Base-by-base conservation (phyloP, 2,329 filamentous ascomycete genomes). In the Pseudonectria foliicola region DNA sequence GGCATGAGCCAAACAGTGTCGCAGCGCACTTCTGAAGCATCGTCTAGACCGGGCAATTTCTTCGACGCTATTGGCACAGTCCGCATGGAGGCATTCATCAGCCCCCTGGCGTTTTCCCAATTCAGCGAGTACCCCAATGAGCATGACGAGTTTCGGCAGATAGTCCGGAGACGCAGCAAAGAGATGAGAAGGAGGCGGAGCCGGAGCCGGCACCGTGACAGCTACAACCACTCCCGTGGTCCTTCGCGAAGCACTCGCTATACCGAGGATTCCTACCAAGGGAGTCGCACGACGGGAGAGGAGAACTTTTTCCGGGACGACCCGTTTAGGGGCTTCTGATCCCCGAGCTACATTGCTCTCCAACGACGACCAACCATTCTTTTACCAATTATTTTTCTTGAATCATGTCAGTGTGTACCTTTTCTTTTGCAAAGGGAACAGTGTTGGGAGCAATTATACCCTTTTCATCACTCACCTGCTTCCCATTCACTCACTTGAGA, bases 11-110 rank as follows among this genome's bases (percentile, higher is more conserved):
- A 62, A 40, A 56, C 53, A 29, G 55, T 60, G 3, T 73, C 70
- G 5, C 64, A 68, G 40, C 64, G 71, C n/a, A 72, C 70, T 3
- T 75, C 72, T 0, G 73, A 77, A 41, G 69, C 71, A 3, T 77
- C 72, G 1, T 73, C 69, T 8, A 57, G 62, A 6, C 62, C 66
- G 1, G 64, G 64, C 38, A 78, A 79, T 57, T 89, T 92, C 64
- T 92, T 92, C 53, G 88, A 93, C 49, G 84, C 84, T 2, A 82
- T 93, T 38, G 88, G 89, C 2, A 96, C 89, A 2, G 79, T 96
- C 30, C 79, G 92, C 18, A 96, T 98, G 90, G 90, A 96, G 60
- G 92, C 92, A 0, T 98, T 96, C 58, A 93, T 98, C 47, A 78
- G 70, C 48, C 77, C 77, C 1, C 57, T 80, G 10, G 66, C 73